Evolutionary conservation across 2,329 filamentous ascomycete species (phyloP), one percentile per base, ranked within the genome.

Genomic region (Cladophialophora chaetospira): DNA sequence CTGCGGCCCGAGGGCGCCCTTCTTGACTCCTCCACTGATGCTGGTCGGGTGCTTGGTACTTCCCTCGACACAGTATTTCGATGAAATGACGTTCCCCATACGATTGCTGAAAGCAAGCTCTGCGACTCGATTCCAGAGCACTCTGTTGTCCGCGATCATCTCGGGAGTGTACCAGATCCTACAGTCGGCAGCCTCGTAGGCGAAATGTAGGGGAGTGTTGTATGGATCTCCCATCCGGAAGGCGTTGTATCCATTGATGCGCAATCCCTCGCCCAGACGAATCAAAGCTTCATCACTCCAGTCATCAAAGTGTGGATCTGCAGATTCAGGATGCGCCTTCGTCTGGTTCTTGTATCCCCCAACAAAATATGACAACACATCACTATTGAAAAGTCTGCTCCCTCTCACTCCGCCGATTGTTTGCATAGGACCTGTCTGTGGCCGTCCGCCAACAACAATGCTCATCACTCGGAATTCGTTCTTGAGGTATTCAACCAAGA

Each of bases 401-500:
- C 85, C 86, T 64, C 86, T 83, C 44, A 83, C 79, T 19, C 85
- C 85, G 11, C 85, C 84, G 17, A 87, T 75, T 3, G 77, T 79
- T 71, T 87, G 83, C 73, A 86, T 87, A 0, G 79, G 77, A 3
- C 71, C 73, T 0, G 74, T 65, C 6, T 43, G 47, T 5, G 72
- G 70, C 0, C 85, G 80, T 0, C 53, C 53, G 10, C 86, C 86
- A 21, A 85, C 73, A 1, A 77, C 77, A 43, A 87, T 76, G 25
- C 79, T 80, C 61, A 79, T 79, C 2, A 87, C 79, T 19, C 79
- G 78, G 19, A 73, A 80, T 58, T 82, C 74, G 23, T 76, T 68
- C 17, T 75, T 75, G 64, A 85, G 71, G 62, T 84, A 74, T 60
- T 84, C 78, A 6, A 76, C 74, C 60, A 83, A 82, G 3, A 83